Evolutionary conservation across 768 basidiomycete species (phyloP), one percentile per base, ranked within the genome.

Genomic region (Mycena alexandri): DNA sequence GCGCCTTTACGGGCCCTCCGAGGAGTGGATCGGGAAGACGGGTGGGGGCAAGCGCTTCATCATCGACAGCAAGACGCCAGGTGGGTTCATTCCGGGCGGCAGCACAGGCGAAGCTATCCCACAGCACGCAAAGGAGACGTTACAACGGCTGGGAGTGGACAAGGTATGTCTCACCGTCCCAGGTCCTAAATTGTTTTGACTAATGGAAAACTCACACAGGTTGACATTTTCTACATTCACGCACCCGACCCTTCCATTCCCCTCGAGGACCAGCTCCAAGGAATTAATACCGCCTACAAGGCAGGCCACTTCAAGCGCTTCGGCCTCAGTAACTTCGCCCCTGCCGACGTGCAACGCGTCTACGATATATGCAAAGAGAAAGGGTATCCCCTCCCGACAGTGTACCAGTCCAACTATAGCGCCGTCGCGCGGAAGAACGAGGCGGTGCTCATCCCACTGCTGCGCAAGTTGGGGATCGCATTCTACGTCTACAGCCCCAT

Each of bases 401-500:
- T 54, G 12, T 54, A 54, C 38, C 53, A 54, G 36, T 17, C 16
- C 19, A 54, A 24, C 53, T 54, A 54, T 34, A 54, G 53, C 34
- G 53, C 53, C 14, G 53, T 54, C 6, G 38, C 33, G 19, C 53
- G 53, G 4, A 54, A 41, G 36, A 33, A 38, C 19, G 53, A 54
- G 53, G 38, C 53, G 16, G 53, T n/a, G 53, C 34, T 54, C 34
- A 21, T 54, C 6, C 53, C 53, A 4, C 34, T 34, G 53, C 36
- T 54, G 53, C 53, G 53, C 53, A 54, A 54, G 53, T 33, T 54
- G 53, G 53, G 36, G 16, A 54, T 54, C 19, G n/a, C 53, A 19
- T 21, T 54, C 36, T 54, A 54, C 36, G 12, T 41, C 53, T 54
- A 54, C 53, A 54, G 53, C 53, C 33, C 34, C 36, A 54, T 41